phyloP scores from a whole-genome alignment of 768 basidiomycete genomes.

The Boletus barrowsii region DNA sequence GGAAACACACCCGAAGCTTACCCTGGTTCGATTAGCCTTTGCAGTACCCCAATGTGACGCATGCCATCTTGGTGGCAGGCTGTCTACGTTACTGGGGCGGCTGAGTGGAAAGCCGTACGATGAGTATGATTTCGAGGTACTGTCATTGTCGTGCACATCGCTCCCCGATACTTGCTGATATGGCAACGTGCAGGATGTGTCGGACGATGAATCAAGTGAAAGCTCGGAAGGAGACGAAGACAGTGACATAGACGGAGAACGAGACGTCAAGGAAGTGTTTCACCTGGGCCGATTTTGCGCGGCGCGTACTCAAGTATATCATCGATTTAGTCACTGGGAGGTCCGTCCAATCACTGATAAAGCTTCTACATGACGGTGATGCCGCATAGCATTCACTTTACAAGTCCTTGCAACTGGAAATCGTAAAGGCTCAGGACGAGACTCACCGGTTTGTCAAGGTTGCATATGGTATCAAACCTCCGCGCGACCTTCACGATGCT shows the following conservation, averaged over 20 bases:
- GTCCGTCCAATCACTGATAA: constrained; percentile 37
- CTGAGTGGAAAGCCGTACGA: constrained; percentile 73
- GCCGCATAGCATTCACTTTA: constrained; percentile 62
- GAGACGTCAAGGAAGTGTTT: constrained; percentile 38
- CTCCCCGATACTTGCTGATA: constrained; percentile 1
- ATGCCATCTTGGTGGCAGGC: constrained; percentile 69
- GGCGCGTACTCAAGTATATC: constrained; percentile 60
- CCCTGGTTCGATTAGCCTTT: constrained; percentile 50
- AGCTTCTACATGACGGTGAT: constrained; percentile 4
- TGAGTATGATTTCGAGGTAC: constrained; percentile 61
- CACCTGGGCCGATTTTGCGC: constrained; percentile 82
- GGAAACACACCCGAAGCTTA: constrained; percentile 64
- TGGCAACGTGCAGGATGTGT: constrained; percentile 10
- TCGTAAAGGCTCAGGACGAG: constrained; percentile 49
- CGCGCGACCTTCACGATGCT: constrained; percentile 66
- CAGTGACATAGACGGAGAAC: constrained; percentile 1
- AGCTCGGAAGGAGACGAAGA: constrained; percentile 22
- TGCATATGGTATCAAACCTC: constrained; percentile 56
- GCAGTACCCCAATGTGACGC: constrained; percentile 73
- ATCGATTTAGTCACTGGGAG: constrained; percentile 82
- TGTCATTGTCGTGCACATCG: not conserved
- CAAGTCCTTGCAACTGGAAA: constrained; percentile 51
- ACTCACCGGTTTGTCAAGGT: constrained; percentile 55
- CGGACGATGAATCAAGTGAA: constrained; percentile 24
- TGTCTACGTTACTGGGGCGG: constrained; percentile 60